Evolutionary conservation across 352 stramenopile species (phyloP).

Genomic region (Phytophthora aleatoria): DNA sequence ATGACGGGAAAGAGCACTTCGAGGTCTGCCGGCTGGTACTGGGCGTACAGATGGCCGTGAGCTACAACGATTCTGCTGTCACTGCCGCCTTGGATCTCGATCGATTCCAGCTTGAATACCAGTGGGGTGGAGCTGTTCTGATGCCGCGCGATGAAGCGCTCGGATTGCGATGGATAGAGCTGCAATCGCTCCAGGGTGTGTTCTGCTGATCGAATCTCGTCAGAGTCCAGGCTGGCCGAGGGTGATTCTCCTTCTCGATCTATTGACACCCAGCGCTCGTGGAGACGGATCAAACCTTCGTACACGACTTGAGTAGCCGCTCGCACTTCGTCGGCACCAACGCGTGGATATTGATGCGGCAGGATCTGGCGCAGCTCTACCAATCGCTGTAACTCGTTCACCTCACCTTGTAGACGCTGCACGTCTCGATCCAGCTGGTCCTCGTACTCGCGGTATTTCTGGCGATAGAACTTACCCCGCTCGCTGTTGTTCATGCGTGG

Average conservation of each 20-base stretch:
- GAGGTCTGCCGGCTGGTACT: constrained; percentile 21
- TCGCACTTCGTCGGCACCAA: constrained; percentile 21
- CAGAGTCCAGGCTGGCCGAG: background rate
- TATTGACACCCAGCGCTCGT: constrained; percentile 27
- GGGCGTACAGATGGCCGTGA: constrained; percentile 16
- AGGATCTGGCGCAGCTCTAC: constrained; percentile 43
- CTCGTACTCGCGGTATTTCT: constrained; percentile 67
- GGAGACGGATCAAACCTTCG: constrained; percentile 24
- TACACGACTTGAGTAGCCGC: constrained; percentile 27
- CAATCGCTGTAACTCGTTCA: constrained; percentile 44
- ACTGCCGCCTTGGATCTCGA: constrained; percentile 28
- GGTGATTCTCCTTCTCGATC: constrained; percentile 5
- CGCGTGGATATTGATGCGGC: constrained; percentile 15
- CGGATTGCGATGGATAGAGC: constrained; percentile 27
- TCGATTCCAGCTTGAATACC: constrained; percentile 30
- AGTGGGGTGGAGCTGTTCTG: constrained; percentile 21
- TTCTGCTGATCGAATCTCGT: constrained; percentile 24
- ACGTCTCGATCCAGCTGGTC: constrained; percentile 43
- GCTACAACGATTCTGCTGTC: constrained; percentile 33
- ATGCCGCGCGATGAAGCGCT: constrained; percentile 29
- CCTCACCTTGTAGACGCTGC: constrained; percentile 36
- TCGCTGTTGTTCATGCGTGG: constrained; percentile 75
- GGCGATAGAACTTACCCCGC: constrained; percentile 68
- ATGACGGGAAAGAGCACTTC: constrained; percentile 27
- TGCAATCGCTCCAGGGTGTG: constrained; percentile 1